These are phyloP conservation scores for Neostapfia colusana DNA, from an alignment of 176 grass and related monocot species.

Conservation along the genomic window DNA sequence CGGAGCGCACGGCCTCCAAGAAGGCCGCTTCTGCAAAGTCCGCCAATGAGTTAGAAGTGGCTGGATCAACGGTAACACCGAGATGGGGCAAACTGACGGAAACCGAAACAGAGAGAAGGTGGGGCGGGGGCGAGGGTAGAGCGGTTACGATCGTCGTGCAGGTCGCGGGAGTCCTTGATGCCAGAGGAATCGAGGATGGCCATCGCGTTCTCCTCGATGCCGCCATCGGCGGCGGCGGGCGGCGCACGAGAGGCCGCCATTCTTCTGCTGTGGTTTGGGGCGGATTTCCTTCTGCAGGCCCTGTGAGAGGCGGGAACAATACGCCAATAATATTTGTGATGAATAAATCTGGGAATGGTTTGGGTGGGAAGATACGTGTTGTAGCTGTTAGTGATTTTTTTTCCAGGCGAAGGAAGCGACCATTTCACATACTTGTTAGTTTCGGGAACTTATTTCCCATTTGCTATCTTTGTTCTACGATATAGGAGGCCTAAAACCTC, in stretches of 20 bases:
- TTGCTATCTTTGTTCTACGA: too few species aligned
- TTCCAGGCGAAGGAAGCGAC: too few species aligned
- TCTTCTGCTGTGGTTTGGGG: constrained; percentile 20
- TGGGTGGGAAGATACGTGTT: too few species aligned
- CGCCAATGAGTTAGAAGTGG: constrained; percentile 12
- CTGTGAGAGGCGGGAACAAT: not conserved
- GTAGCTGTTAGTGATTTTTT: too few species aligned
- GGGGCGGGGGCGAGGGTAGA: not conserved
- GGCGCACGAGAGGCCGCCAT: constrained; percentile 32
- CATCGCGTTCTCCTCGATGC: constrained; percentile 87
- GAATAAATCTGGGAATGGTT: too few species aligned
- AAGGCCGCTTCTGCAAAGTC: constrained; percentile 60
- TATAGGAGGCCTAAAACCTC: too few species aligned
- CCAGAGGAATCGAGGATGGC: constrained; percentile 79
- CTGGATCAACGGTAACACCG: not conserved
- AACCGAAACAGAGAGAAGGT: not conserved
- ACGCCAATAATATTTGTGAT: too few species aligned
- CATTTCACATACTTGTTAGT: too few species aligned
- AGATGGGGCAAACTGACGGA: not conserved
- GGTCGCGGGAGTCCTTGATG: constrained; percentile 75
- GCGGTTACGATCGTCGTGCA: constrained; percentile 76
- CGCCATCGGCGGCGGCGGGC: constrained; percentile 21
- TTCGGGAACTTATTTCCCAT: too few species aligned
- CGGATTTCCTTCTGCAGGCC: not conserved
- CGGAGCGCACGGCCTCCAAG: constrained; percentile 69